A percentile compares a stretch with the other conserved stretches of the same genome.
phyloP scores from a whole-genome alignment of 179 eudicot genomes.

The Amaranthus tricolor region DNA sequence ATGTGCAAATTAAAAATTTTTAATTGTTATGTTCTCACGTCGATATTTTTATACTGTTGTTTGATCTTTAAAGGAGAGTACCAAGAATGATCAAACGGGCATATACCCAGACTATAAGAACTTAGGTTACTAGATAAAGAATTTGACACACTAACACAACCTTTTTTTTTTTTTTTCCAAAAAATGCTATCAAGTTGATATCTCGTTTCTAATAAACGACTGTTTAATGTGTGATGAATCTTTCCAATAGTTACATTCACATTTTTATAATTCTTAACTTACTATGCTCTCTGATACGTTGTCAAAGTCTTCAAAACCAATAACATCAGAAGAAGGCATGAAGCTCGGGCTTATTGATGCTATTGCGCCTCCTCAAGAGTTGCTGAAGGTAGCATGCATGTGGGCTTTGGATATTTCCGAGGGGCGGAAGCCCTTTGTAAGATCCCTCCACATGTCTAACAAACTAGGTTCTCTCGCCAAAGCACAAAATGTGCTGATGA shows the following conservation, averaged over 20 bases:
- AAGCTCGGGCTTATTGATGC: conserved; percentile 85
- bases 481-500: conserved; percentile 47
- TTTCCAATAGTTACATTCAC: neutral
- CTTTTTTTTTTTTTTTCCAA: too few species aligned
- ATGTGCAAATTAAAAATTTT: too few species aligned
- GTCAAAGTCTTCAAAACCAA: conserved; percentile 65
- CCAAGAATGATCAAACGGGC: too few species aligned
- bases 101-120: too few species aligned
- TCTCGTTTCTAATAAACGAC: neutral
- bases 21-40: too few species aligned
- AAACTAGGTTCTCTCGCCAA: conserved; percentile 71
- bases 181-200: neutral
- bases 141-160: too few species aligned
- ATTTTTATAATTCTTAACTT: neutral
- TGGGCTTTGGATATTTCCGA: conserved; percentile 89
- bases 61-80: too few species aligned
- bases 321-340: conserved; percentile 73
- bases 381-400: conserved; percentile 59
- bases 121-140: too few species aligned
- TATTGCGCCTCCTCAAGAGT: conserved; percentile 60
- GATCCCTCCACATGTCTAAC: conserved; percentile 71
- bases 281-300: neutral
- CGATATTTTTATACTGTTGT: too few species aligned
- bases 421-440: conserved; percentile 75
- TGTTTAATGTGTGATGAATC: neutral